Evolutionary conservation across 257 asterid genomes (phyloP), one percentile per base, ranked within the genome.

Genomic region (Capsicum pubescens): DNA sequence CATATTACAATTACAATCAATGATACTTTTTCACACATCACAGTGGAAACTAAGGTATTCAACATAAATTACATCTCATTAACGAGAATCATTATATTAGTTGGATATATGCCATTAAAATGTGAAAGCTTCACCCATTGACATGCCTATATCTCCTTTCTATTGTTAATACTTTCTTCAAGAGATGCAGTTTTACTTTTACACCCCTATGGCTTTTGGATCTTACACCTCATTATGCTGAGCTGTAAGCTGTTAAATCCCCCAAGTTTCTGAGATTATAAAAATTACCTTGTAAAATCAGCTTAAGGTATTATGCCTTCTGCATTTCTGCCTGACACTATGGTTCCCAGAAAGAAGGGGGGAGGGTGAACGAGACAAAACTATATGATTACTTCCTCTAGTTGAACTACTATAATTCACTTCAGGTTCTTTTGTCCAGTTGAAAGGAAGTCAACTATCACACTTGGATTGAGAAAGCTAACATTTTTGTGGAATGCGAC

Each of bases 391-490:
- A 32, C 48, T 66, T 66, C 72, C 72, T 66, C 48, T 9, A 66
- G 46, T 64, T 64, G 71, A 64, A 64, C 71, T 26, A 66, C 48
- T 66, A 66, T 66, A 17, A 66, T 66, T 32, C 72, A 32, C 48
- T 66, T 66, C n/a, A 13, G 72, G 48, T 66, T 66, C n/a, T 5
- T 66, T 35, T 46, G 72, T 66, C n/a, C n/a, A 26, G 72, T 66
- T 32, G 48, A 44, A 66, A 66, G 42, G 46, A 66, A 32, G 44
- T 66, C 35, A 66, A 66, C 11, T 66, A 66, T 6, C 72, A 66
- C 72, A 35, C 10, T 66, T 66, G 48, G 72, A 66, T 66, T 66
- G 48, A 66, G 72, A 66, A 66, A 13, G 72, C 72, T 64, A 13
- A 13, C n/a, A 32, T 39, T 39, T 39, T 39, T 66, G 48, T n/a